These are phyloP conservation scores for Vinca minor DNA, from an alignment of 257 asterid species.

Conservation along the genomic window DNA sequence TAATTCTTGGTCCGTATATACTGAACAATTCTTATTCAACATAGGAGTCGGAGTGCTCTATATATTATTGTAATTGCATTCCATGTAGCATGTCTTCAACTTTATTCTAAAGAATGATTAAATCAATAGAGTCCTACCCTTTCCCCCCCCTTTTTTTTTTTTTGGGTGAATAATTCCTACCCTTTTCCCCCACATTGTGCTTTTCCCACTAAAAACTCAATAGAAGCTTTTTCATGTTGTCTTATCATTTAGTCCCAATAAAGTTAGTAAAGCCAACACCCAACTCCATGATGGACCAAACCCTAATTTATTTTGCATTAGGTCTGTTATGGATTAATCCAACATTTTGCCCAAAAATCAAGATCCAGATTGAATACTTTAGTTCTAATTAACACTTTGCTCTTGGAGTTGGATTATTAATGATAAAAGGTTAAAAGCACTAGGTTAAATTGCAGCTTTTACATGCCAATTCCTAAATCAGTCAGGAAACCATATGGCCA, in stretches of 20 bases:
- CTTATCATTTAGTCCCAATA: constrained; percentile 7
- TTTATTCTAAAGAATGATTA: constrained; percentile 3
- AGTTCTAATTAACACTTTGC: background rate
- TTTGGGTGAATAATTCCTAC: too few relatives aligned
- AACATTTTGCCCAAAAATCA: background rate
- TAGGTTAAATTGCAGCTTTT: background rate
- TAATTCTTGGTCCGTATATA: too few relatives aligned
- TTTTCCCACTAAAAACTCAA: constrained; percentile 1
- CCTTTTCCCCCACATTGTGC: constrained; percentile 1
- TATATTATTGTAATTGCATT: background rate
- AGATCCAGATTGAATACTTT: constrained; percentile 2
- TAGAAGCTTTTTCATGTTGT: background rate
- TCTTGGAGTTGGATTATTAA: background rate
- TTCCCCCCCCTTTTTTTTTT: too few relatives aligned
- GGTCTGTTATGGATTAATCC: background rate
- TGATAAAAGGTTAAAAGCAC: constrained; percentile 1
- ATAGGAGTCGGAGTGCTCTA: too few relatives aligned
- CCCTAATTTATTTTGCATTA: background rate
- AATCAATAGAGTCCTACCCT: background rate
- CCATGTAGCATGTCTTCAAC: background rate
- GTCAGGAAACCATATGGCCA: background rate
- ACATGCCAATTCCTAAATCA: background rate
- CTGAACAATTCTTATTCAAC: too few relatives aligned
- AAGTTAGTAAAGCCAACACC: background rate
- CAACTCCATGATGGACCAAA: background rate